Conservation (phyloP, 2,329 filamentous ascomycete genomes). For the Fusarium tjaetaba region DNA sequence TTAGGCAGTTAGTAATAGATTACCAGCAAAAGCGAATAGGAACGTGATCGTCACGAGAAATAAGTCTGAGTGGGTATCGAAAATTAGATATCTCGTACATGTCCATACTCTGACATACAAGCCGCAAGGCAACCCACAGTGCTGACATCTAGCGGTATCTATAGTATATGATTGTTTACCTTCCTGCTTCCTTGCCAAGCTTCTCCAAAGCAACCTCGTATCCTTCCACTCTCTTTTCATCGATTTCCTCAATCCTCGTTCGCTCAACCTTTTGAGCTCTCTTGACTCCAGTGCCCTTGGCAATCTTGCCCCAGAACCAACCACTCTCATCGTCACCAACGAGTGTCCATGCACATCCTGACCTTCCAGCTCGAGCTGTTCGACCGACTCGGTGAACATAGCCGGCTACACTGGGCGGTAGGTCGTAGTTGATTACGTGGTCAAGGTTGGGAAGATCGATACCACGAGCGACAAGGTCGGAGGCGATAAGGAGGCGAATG, state of each 20-base stretch:
- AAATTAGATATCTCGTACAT: neutral
- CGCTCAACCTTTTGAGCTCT: conserved; percentile 59
- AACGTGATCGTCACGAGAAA: neutral
- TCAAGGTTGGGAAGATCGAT: conserved; percentile 82
- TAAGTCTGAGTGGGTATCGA: neutral
- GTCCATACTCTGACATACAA: neutral
- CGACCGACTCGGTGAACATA: conserved; percentile 94
- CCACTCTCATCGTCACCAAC: conserved; percentile 83
- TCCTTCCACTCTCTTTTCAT: conserved; percentile 55
- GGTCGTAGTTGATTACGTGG: conserved; percentile 93
- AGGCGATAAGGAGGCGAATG: conserved; percentile 82
- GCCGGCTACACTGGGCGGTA: conserved; percentile 80
- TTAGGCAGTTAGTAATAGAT: neutral
- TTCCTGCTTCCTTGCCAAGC: conserved; percentile 68
- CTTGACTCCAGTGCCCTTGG: conserved; percentile 62
- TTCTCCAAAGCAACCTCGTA: conserved; percentile 69
- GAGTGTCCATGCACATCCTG: conserved; percentile 86
- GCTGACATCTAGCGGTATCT: conserved; percentile 3
- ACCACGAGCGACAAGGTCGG: conserved; percentile 91
- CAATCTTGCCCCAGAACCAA: conserved; percentile 93
- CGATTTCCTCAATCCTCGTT: conserved; percentile 58
- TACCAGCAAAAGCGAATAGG: neutral
- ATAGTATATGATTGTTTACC: conserved; percentile 24
- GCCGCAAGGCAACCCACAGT: neutral
- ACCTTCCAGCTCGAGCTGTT: conserved; percentile 82